Percentiles rank a stretch among this genome's conserved stretches.
phyloP scores from a whole-genome alignment of 2,329 filamentous ascomycete genomes.

The Alternaria sp. region DNA sequence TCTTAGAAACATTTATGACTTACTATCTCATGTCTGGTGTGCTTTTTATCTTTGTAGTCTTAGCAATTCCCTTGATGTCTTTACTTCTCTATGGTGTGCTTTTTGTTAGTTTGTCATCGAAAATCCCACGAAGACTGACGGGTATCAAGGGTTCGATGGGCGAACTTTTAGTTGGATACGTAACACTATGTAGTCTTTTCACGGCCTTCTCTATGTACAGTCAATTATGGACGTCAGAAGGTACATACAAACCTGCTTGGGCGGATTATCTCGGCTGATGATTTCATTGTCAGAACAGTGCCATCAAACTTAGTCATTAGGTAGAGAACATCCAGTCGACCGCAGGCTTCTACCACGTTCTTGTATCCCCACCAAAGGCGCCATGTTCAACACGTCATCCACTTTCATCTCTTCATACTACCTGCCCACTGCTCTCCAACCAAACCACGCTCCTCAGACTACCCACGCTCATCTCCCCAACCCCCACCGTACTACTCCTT shows the following conservation, averaged over 20 bases:
- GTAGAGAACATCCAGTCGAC: not conserved
- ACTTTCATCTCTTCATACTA: not conserved
- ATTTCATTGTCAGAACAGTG: not conserved
- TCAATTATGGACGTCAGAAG: not conserved
- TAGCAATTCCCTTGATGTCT: too few species aligned
- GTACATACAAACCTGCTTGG: not conserved
- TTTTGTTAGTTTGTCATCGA: too few species aligned
- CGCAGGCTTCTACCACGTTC: not conserved
- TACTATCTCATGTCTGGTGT: too few species aligned
- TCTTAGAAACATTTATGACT: too few species aligned
- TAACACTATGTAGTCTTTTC: too few species aligned
- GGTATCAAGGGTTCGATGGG: too few species aligned
- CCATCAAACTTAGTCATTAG: too few species aligned
- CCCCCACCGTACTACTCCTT: conserved; percentile 64
- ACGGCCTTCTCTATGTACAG: not conserved
- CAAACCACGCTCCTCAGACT: conserved; percentile 34
- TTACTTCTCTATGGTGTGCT: too few species aligned
- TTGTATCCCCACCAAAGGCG: not conserved
- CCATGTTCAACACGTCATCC: not conserved
- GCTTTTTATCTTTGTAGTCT: too few species aligned
- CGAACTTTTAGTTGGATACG: too few species aligned
- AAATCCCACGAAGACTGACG: too few species aligned
- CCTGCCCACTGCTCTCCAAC: conserved; percentile 29
- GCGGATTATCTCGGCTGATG: not conserved
- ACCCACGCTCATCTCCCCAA: conserved; percentile 36